Evolutionary conservation across 1,139 yeast species (phyloP).

Genomic region (Protomyces gravidus): DNA sequence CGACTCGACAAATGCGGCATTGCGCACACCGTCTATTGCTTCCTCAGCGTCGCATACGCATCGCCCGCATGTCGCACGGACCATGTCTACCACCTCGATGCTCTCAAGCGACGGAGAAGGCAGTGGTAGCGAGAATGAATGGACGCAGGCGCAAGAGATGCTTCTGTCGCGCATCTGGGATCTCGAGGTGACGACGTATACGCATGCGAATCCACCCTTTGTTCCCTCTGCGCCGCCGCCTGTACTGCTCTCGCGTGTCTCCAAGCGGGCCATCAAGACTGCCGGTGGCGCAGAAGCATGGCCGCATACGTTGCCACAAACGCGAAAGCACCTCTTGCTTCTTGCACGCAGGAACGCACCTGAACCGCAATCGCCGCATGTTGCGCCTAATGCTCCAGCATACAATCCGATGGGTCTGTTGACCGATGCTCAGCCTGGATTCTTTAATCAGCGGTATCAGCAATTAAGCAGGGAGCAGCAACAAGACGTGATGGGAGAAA

Average conservation of each 20-base stretch:
- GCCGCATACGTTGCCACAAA: conserved; percentile 22
- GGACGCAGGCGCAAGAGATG: conserved; percentile 21
- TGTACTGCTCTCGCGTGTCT: conserved; percentile 11
- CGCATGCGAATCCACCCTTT: conserved; percentile 25
- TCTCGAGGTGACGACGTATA: conserved; percentile 15
- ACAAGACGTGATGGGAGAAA: not conserved
- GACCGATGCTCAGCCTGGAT: conserved; percentile 10
- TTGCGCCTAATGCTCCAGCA: conserved; percentile 13
- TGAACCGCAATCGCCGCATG: conserved; percentile 17
- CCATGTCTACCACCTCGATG: conserved; percentile 26
- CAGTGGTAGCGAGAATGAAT: not conserved
- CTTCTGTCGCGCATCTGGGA: conserved; percentile 6
- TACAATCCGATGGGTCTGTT: conserved; percentile 15
- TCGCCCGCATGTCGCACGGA: conserved; percentile 18
- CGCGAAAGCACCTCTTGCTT: conserved; percentile 18
- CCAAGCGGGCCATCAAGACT: conserved; percentile 18
- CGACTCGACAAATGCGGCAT: conserved; percentile 8
- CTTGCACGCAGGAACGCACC: conserved; percentile 24
- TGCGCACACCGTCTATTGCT: conserved; percentile 27
- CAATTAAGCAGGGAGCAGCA: not conserved
- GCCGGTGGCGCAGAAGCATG: conserved; percentile 5
- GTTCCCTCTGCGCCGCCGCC: conserved; percentile 25
- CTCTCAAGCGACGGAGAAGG: conserved; percentile 25
- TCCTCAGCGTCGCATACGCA: conserved; percentile 21
- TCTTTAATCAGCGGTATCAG: conserved; percentile 8